Percentiles rank a stretch among this genome's conserved stretches.
Evolutionary conservation across 108 stramenopile species (phyloP).

Genomic region (Fistulifera pelliculosa): DNA sequence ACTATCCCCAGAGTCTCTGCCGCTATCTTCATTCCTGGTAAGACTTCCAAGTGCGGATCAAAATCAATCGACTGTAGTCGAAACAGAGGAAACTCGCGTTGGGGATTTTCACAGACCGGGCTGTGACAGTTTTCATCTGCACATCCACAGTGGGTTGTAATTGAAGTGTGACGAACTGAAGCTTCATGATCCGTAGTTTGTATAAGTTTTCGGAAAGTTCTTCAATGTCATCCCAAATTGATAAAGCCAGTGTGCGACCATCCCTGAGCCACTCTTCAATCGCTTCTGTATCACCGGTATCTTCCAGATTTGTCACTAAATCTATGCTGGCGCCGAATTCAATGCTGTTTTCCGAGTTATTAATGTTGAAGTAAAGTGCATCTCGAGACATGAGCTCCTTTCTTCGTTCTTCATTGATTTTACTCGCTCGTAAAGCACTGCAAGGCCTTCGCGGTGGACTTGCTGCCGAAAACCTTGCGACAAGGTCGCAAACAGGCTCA

Average conservation of each 20-base stretch:
- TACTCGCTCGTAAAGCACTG: no score
- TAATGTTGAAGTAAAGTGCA: slow-evolving; percentile 63
- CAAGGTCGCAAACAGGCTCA: no score
- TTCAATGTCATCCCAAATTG: slow-evolving; percentile 62
- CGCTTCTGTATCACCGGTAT: slow-evolving; percentile 13
- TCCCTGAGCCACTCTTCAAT: slow-evolving; percentile 56
- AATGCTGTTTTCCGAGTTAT: slow-evolving; percentile 40
- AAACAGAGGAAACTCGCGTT: slow-evolving; percentile 29
- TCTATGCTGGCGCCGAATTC: slow-evolving; percentile 66
- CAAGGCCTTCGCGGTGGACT: no score
- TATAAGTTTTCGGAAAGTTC: slow-evolving; percentile 44
- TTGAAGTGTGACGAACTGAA: slow-evolving; percentile 74
- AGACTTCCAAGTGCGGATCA: slow-evolving; percentile 61
- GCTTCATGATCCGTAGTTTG: slow-evolving; percentile 60
- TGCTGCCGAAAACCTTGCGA: no score
- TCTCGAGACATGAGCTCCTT: slow-evolving; percentile 41
- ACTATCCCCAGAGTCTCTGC: slow-evolving; percentile 44
- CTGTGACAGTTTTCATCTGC: slow-evolving; percentile 49
- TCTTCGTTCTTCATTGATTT: slow-evolving; percentile 16
- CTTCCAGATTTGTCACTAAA: slow-evolving; percentile 40
- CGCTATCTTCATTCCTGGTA: slow-evolving; percentile 48
- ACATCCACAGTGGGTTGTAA: slow-evolving; percentile 64
- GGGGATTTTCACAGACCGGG: slow-evolving; percentile 3
- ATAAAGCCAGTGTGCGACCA: slow-evolving; percentile 46
- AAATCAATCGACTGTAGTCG: slow-evolving; percentile 58